phyloP scores from a whole-genome alignment of 306 rosid species.

The Prunus mongolica region DNA sequence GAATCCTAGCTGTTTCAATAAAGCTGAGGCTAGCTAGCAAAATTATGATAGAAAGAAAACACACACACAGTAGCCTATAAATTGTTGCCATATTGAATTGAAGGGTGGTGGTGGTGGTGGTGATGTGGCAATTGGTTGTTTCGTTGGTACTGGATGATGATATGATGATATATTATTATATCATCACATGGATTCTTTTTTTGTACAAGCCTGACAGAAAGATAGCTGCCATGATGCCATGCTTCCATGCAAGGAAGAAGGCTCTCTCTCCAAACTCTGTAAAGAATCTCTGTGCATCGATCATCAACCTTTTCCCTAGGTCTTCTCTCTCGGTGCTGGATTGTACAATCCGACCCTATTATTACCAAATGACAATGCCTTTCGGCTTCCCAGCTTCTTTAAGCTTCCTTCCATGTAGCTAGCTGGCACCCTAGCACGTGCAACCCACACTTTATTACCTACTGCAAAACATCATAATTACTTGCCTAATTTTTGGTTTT shows the following conservation, averaged over 20 bases:
- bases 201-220: neutral
- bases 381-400: constrained; percentile 10
- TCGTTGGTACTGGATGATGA: neutral
- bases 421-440: neutral
- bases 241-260: neutral
- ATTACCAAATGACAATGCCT: constrained; percentile 49
- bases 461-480: neutral
- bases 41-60: neutral
- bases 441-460: neutral
- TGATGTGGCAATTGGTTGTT: constrained; percentile 1
- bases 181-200: neutral
- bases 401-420: neutral
- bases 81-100: neutral
- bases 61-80: neutral
- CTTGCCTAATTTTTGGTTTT: neutral
- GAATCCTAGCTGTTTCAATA: neutral
- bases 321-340: neutral
- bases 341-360: constrained; percentile 42
- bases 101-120: neutral
- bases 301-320: constrained; percentile 26
- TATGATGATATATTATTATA: too few relatives aligned
- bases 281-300: constrained; percentile 34
- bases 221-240: neutral
- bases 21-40: neutral
- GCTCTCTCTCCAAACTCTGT: neutral